Conservation (phyloP, 2,329 filamentous ascomycete genomes). For the Colletotrichum magnum region DNA sequence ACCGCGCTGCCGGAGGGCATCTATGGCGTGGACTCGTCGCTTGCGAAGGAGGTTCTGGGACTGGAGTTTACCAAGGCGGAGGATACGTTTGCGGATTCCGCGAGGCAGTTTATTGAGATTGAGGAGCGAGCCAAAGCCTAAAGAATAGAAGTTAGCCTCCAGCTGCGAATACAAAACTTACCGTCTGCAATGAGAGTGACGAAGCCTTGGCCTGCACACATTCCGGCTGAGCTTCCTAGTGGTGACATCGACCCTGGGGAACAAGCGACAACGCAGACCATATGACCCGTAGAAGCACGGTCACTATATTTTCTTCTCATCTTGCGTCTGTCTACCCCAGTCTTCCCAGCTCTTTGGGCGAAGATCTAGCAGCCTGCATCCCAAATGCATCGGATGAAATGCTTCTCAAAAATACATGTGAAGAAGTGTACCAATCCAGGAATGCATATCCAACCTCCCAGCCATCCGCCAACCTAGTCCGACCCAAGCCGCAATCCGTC, state of each 20-base stretch:
- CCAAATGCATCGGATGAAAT: not conserved
- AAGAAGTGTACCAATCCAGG: not conserved
- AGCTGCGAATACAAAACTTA: no score
- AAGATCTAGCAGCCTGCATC: not conserved
- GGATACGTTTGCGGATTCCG: constrained; percentile 43
- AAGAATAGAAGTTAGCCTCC: not conserved
- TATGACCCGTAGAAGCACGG: no score
- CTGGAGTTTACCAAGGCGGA: constrained; percentile 42
- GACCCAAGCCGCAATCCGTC: constrained; percentile 2
- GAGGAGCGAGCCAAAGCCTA: constrained; percentile 27
- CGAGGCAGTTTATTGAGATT: constrained; percentile 43
- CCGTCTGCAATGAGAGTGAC: no score
- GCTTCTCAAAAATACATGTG: not conserved
- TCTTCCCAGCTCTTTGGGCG: not conserved
- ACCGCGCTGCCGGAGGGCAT: constrained; percentile 41
- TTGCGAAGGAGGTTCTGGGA: constrained; percentile 42
- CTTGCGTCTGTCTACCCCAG: not conserved
- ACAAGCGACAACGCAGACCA: no score
- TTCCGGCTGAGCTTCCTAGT: no score
- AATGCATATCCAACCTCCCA: not conserved
- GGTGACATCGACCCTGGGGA: no score
- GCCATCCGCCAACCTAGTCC: not conserved
- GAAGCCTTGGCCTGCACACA: no score
- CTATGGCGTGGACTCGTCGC: constrained; percentile 38
- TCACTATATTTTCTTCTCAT: not conserved